Conservation (phyloP, 2,329 filamentous ascomycete genomes). For the Penicillium palitans region DNA sequence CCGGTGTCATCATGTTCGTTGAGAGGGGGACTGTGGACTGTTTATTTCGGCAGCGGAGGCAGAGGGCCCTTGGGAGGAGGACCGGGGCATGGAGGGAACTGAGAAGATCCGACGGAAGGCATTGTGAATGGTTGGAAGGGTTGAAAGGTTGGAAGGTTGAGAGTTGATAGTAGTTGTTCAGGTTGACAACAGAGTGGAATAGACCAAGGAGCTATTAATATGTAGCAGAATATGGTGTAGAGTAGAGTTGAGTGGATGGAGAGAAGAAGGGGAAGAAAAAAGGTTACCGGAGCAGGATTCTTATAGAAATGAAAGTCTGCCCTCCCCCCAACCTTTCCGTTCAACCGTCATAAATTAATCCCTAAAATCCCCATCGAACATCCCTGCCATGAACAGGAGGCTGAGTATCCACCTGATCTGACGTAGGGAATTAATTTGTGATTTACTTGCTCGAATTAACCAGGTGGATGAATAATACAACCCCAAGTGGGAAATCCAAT, state of each 20-base stretch:
- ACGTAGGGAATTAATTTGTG: conserved; percentile 27
- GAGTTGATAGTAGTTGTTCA: conserved; percentile 7
- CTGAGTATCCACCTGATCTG: conserved; percentile 32
- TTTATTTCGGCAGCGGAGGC: conserved; percentile 42
- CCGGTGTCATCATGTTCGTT: conserved; percentile 38
- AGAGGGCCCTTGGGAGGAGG: conserved; percentile 43
- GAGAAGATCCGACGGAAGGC: conserved; percentile 40
- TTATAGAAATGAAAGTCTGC: conserved; percentile 9
- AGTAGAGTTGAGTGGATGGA: neutral
- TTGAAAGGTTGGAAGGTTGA: conserved; percentile 5
- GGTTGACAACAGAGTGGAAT: neutral
- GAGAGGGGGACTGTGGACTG: conserved; percentile 16
- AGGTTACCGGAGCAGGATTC: conserved; percentile 3
- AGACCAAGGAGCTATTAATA: conserved; percentile 2
- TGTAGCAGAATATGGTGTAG: neutral
- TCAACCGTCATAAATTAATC: conserved; percentile 14
- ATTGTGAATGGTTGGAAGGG: conserved; percentile 24
- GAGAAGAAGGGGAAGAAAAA: neutral
- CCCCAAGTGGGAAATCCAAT: conserved; percentile 27
- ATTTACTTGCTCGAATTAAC: conserved; percentile 13
- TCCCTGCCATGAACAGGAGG: conserved; percentile 34
- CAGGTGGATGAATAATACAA: conserved; percentile 19
- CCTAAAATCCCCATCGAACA: conserved; percentile 20
- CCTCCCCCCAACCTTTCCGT: conserved; percentile 8
- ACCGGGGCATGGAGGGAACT: conserved; percentile 43